phyloP scores from a whole-genome alignment of 2,329 filamentous ascomycete species.

The Cladorrhinum sp. region DNA sequence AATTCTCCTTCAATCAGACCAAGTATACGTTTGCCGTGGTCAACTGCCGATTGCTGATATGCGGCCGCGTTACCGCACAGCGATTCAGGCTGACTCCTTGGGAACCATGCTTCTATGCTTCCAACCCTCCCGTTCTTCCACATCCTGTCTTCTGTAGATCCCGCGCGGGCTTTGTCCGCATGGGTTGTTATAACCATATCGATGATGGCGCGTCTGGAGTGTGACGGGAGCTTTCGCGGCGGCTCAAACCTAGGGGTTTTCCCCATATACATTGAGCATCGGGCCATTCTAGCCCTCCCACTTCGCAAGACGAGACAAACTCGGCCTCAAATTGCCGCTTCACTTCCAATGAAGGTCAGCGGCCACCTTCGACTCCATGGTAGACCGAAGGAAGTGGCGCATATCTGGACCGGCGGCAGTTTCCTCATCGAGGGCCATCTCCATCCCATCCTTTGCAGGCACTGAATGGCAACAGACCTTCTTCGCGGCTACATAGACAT shows the following conservation, averaged over 20 bases:
- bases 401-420: slow-evolving; percentile 47
- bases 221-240: neutral
- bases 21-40: slow-evolving; percentile 9
- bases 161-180: neutral
- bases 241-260: neutral
- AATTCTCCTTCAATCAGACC: slow-evolving; percentile 11
- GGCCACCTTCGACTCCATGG: slow-evolving; percentile 54
- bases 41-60: slow-evolving; percentile 22
- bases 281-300: neutral
- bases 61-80: slow-evolving; percentile 16
- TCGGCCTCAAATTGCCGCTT: slow-evolving; percentile 21
- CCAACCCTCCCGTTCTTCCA: slow-evolving; percentile 12
- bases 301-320: slow-evolving; percentile 2
- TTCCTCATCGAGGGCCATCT: slow-evolving; percentile 47
- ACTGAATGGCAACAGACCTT: slow-evolving; percentile 57
- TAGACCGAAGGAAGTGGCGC: slow-evolving; percentile 59
- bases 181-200: neutral
- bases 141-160: slow-evolving; percentile 2
- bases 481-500: slow-evolving; percentile 62
- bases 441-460: slow-evolving; percentile 37
- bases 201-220: neutral
- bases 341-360: slow-evolving; percentile 58
- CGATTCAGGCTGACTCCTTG: slow-evolving; percentile 14
- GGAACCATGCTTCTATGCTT: slow-evolving; percentile 6
- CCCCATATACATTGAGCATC: neutral